Conservation (phyloP, 78 protist genomes). For the Dictyostelium brefeldianum region DNA sequence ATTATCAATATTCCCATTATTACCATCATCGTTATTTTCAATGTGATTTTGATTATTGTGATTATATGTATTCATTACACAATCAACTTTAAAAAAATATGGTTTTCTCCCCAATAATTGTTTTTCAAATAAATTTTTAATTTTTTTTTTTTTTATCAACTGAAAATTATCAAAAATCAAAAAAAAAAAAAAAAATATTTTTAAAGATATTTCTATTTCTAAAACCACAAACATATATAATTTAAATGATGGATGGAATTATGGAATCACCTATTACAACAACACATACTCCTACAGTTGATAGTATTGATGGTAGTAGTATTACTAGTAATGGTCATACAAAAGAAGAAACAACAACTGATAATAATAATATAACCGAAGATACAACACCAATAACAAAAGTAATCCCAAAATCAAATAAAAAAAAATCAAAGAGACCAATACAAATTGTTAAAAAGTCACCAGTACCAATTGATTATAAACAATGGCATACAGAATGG, state of each 20-base stretch:
- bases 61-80: background rate
- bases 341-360: background rate
- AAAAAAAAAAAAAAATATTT: too few relatives aligned
- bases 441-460: background rate
- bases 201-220: too few relatives aligned
- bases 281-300: background rate
- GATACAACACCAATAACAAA: background rate
- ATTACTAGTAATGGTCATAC: background rate
- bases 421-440: background rate
- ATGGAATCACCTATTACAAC: background rate
- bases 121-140: too few relatives aligned
- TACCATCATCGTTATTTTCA: background rate
- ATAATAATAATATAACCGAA: background rate
- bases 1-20: too few relatives aligned
- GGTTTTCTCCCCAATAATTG: too few relatives aligned
- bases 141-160: too few relatives aligned
- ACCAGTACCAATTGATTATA: conserved; percentile 26
- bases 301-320: too few relatives aligned
- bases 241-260: background rate
- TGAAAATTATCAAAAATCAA: too few relatives aligned
- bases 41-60: background rate
- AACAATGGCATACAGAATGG: conserved; percentile 52
- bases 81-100: too few relatives aligned
- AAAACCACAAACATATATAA: too few relatives aligned
- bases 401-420: background rate